These are phyloP conservation scores for Casuarina glauca DNA, from an alignment of 306 rosid genomes.

Conservation along the genomic window DNA sequence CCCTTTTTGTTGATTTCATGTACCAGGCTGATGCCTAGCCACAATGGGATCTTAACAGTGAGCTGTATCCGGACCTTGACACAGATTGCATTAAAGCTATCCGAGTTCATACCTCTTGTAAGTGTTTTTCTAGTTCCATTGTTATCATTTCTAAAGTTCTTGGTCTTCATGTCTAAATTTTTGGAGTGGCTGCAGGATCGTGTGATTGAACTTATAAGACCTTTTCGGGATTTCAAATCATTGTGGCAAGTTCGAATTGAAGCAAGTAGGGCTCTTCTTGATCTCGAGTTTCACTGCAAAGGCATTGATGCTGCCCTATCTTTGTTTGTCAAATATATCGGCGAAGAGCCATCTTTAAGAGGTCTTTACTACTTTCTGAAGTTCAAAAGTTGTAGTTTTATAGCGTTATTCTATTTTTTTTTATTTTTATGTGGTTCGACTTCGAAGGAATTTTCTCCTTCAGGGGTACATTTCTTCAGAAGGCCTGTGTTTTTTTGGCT, in stretches of 20 bases:
- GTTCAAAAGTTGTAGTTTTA: conserved; percentile 3
- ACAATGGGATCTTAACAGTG: conserved; percentile 86
- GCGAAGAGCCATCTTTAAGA: conserved; percentile 79
- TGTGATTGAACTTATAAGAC: conserved; percentile 67
- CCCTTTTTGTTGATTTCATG: conserved; percentile 30
- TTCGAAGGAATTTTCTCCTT: neutral
- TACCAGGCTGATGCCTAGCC: conserved; percentile 93
- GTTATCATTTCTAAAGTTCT: conserved; percentile 24
- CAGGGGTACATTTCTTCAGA: neutral
- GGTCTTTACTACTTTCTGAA: conserved; percentile 48
- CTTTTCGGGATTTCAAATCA: conserved; percentile 63
- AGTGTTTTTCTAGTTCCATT: conserved; percentile 32
- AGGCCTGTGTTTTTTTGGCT: neutral
- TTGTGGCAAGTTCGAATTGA: conserved; percentile 87
- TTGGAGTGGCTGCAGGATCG: conserved; percentile 68
- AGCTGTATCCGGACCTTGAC: conserved; percentile 89
- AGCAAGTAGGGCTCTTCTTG: conserved; percentile 89
- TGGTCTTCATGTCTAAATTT: conserved; percentile 25
- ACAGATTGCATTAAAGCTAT: conserved; percentile 88
- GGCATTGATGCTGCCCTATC: conserved; percentile 72
- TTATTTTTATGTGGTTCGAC: neutral
- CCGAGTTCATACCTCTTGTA: conserved; percentile 78
- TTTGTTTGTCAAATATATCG: conserved; percentile 67
- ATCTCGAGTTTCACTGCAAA: conserved; percentile 84
- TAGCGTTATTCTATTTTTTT: neutral